Base-by-base conservation (phyloP, 1,139 yeast species). In the Zygosaccharomyces pseudobailii region DNA sequence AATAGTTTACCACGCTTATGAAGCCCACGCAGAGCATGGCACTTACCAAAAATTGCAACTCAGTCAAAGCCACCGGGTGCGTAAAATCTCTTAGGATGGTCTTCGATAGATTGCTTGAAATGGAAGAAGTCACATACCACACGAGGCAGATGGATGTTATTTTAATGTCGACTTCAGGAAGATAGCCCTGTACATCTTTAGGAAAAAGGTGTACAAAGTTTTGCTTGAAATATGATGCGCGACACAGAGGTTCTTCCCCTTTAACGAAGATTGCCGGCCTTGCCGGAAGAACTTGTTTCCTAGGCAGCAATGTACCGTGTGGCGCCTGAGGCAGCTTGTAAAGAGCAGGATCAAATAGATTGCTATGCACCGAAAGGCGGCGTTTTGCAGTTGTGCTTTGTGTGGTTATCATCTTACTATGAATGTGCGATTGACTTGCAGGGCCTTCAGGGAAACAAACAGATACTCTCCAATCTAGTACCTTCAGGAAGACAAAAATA, bases 91-190 rank as follows among this genome's bases (percentile, higher is more conserved):
- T 78, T 50, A 90, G 70, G 45, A 90, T 87, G 45, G 82, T 70
- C 64, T 90, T 90, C 47, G 94, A 82, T 39, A 92, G 74, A 57
- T 88, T 87, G 57, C 84, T 84, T 5, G 96, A 85, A 17, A 89
- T 67, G 10, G 94, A 89, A 34, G 94, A 84, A n/a, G 84, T 72
- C 30, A 79, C 62, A 67, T 90, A 90, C 97, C 97, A 90, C 31
- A 76, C 61, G 6, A 76, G 59, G 64, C 97, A 90, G 32, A 85
- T 60, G 1, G 59, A 39, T 2, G 76, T 70, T 17, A 78, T 67
- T 34, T 61, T 61, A 6, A 60, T 38, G 47, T 67, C 68, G 33
- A 66, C 53, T 3, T 54, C 61, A 4, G 65, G 64, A 23, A 59
- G 37, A 45, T 47, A 47, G 20, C 47, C 43, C 30, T 48, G 54